Base-by-base conservation (phyloP, 257 asterid genomes). In the Solanum medicagineum region DNA sequence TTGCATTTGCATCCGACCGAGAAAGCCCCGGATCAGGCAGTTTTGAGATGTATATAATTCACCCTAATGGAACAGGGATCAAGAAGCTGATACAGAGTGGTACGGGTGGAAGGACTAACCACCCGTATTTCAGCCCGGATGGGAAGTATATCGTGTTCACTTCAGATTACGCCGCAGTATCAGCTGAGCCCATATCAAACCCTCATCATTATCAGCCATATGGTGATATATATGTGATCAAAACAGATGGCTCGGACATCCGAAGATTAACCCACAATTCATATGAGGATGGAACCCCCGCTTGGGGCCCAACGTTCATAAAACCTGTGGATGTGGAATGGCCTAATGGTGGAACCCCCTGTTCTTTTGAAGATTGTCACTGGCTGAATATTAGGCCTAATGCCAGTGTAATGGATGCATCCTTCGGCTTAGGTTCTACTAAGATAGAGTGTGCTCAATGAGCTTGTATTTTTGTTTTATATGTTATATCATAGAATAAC, bases 91-190 rank as follows among this genome's bases (percentile, higher is more conserved):
- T 93, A 86, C 94, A 91, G 45, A 96, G 98, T 65, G 99, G 99
- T 8, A 81, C 10, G 4, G 98, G 95, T 16, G 99, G 99, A 80
- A 89, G 98, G 51, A 85, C 94, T 11, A 96, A 94, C 91, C 99
- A 96, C 90, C 98, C 98, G 3, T 93, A 93, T 90, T 94, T 94
- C 85, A 96, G 98, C 85, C 99, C 97, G 2, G 97, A 96, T 83
- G 91, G 97, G 63, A 87, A 92, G 75, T 83, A 93, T 85, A 86
- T 96, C 2, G 98, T 92, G 83, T 84, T 96, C 51, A 93, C 99
- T 8, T 87, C 98, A 0, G 99, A 96, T 79, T 93, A 96, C 13
- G 99, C 97, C 0, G 98, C 92, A 0, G 98, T 96, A 10, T 96
- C 99, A 0, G 98, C 99, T 16, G 99, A 94, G 74, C 98, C 99